Conservation (phyloP, 371 early-diverging fungal genomes). For the Capniomyces stellatus region DNA sequence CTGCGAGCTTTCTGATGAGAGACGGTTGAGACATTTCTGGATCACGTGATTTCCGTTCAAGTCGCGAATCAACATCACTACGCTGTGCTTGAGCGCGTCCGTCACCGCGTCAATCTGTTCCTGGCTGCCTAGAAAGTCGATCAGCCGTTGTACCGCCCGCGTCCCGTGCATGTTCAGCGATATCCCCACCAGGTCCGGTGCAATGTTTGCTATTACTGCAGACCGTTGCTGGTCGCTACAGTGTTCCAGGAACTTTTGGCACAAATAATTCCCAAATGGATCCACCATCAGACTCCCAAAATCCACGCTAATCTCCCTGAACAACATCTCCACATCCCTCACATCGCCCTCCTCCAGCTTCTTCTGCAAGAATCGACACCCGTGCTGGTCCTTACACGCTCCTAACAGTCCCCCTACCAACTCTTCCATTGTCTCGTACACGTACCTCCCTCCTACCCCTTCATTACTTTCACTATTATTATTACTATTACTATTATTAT, state of each 20-base stretch:
- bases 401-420: no score
- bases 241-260: conserved; percentile 71
- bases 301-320: conserved; percentile 48
- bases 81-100: conserved; percentile 48
- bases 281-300: conserved; percentile 74
- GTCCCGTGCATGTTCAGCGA: conserved; percentile 94
- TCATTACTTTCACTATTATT: background rate
- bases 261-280: conserved; percentile 83
- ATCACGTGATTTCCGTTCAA: conserved; percentile 97
- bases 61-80: conserved; percentile 78
- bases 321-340: conserved; percentile 39
- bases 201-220: conserved; percentile 44
- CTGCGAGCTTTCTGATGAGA: conserved; percentile 50
- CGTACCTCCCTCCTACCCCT: no score
- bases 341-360: conserved; percentile 59
- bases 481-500: background rate
- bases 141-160: conserved; percentile 86
- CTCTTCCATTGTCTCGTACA: background rate
- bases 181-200: conserved; percentile 55
- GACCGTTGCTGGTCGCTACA: conserved; percentile 56
- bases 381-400: conserved; percentile 80
- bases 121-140: conserved; percentile 51
- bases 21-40: conserved; percentile 80
- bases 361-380: conserved; percentile 73
- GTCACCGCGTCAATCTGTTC: conserved; percentile 46